Percentiles rank a stretch among this genome's conserved stretches.
phyloP scores from a whole-genome alignment of 1,139 yeast species.

The Kurtzmaniella quercitrusa region DNA sequence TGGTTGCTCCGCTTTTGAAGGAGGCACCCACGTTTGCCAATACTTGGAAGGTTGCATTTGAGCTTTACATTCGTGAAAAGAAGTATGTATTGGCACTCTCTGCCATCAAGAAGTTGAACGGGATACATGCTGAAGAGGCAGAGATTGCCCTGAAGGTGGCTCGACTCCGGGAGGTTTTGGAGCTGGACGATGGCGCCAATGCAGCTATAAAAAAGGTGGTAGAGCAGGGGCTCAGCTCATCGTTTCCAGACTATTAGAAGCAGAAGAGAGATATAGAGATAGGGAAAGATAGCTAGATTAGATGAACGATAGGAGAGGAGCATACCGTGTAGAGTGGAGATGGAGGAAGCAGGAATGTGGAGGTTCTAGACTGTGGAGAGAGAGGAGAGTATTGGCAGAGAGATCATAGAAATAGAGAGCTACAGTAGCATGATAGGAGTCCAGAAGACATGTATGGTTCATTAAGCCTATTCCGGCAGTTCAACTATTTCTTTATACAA shows the following conservation, averaged over 20 bases:
- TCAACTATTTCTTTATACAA: too few relatives aligned
- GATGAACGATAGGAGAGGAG: too few relatives aligned
- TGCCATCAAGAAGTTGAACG: conserved; percentile 36
- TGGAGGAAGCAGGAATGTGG: too few relatives aligned
- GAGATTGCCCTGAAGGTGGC: conserved; percentile 23
- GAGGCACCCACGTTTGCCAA: conserved; percentile 32
- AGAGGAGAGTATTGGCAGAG: too few relatives aligned
- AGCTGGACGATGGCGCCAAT: conserved; percentile 26
- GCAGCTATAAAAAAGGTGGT: conserved; percentile 45
- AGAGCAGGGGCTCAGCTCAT: conserved; percentile 33
- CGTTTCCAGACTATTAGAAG: conserved; percentile 26
- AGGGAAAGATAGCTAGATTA: conserved; percentile 3
- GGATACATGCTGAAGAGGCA: conserved; percentile 17
- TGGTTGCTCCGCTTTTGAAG: conserved; percentile 28
- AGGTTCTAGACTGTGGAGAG: too few relatives aligned
- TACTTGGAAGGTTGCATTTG: conserved; percentile 37
- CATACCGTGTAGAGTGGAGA: too few relatives aligned
- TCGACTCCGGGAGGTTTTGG: conserved; percentile 21
- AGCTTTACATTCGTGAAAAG: conserved; percentile 33
- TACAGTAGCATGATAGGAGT: too few relatives aligned
- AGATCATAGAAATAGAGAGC: too few relatives aligned
- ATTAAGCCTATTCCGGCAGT: too few relatives aligned
- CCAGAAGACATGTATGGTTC: too few relatives aligned
- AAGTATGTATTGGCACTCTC: conserved; percentile 47
- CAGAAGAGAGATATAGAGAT: background rate